phyloP scores from a whole-genome alignment of 2,329 filamentous ascomycete genomes.

The Cryphonectria carpinicola region DNA sequence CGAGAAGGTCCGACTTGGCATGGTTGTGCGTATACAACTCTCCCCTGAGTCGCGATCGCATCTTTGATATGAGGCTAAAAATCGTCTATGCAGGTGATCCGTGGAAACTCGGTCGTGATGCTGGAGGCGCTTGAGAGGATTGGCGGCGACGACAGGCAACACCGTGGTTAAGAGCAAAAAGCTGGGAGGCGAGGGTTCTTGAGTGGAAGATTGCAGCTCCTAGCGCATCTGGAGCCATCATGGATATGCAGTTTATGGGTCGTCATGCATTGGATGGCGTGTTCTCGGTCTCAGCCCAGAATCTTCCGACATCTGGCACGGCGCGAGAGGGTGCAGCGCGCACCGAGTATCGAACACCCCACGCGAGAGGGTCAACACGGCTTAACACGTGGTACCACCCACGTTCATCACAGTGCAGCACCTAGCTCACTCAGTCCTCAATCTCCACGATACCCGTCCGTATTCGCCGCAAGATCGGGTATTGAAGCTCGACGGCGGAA shows the following conservation, averaged over 20 bases:
- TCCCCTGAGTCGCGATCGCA: neutral
- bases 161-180: constrained; percentile 28
- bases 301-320: neutral
- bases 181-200: neutral
- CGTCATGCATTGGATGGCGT: neutral
- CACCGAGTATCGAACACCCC: no score
- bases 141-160: constrained; percentile 60
- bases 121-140: constrained; percentile 80
- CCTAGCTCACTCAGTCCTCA: neutral
- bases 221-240: neutral
- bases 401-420: neutral
- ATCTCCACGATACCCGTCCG: constrained; percentile 1
- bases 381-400: no score
- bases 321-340: neutral
- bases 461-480: neutral
- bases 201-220: neutral
- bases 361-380: neutral
- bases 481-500: neutral
- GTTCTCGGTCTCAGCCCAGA: neutral
- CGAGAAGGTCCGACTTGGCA: constrained; percentile 87
- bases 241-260: neutral
- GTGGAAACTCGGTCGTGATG: constrained; percentile 98
- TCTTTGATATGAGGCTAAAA: neutral
- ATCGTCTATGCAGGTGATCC: constrained; percentile 70
- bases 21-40: constrained; percentile 70